Percentiles rank a stretch among this genome's conserved stretches.
Evolutionary conservation across 257 asterid species (phyloP).

Genomic region (Lithospermum erythrorhizon): DNA sequence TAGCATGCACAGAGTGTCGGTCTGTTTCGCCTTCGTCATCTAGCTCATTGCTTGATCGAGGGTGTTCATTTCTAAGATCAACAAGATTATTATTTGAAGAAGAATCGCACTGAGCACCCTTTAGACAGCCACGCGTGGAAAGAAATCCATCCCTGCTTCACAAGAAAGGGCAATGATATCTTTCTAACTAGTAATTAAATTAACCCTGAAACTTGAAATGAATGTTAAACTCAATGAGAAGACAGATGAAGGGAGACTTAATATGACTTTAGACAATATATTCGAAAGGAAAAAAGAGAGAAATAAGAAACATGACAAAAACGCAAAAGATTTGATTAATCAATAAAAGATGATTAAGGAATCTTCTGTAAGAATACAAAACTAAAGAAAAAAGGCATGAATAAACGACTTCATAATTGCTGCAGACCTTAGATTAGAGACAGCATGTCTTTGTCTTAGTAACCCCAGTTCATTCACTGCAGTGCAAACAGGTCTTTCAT

Average conservation of each 20-base stretch:
- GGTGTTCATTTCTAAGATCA: slow-evolving; percentile 6
- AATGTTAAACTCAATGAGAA: neutral
- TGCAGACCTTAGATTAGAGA: slow-evolving; percentile 73
- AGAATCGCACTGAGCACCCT: no score
- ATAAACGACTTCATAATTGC: neutral
- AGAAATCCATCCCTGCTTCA: slow-evolving; percentile 71
- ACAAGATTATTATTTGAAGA: neutral
- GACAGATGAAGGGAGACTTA: no score
- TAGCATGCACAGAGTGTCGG: slow-evolving; percentile 21
- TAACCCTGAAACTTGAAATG: neutral
- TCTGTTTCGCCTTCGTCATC: slow-evolving; percentile 17
- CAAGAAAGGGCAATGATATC: neutral
- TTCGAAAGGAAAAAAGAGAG: no score
- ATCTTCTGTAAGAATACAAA: no score
- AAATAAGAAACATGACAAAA: no score
- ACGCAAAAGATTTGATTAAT: no score
- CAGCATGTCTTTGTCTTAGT: slow-evolving; percentile 66
- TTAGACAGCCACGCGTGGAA: slow-evolving; percentile 20
- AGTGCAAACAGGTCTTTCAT: slow-evolving; percentile 41
- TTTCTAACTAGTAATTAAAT: neutral
- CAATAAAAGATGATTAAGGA: no score
- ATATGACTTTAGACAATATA: no score
- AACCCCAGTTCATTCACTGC: slow-evolving; percentile 71
- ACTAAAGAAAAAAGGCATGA: neutral
- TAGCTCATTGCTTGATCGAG: slow-evolving; percentile 15